Conservation (phyloP, 2,329 filamentous ascomycete species). For the Clonostachys sp. region DNA sequence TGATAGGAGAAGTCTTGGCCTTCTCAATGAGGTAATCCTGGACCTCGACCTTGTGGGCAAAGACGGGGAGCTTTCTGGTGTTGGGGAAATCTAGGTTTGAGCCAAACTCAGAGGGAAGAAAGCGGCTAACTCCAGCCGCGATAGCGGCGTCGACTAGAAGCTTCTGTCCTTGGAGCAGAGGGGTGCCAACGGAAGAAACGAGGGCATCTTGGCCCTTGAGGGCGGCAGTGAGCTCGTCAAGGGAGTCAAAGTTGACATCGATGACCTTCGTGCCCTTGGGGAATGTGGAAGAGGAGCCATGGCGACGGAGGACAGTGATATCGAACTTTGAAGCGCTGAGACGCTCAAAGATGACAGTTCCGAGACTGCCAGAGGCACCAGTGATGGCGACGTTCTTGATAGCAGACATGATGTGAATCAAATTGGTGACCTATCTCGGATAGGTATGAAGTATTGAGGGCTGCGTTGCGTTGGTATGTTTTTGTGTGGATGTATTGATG, state of each 20-base stretch:
- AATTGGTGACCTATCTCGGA: no score
- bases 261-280: conserved; percentile 18
- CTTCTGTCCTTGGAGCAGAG: conserved; percentile 30
- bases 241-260: conserved; percentile 31
- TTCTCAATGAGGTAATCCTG: conserved; percentile 32
- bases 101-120: conserved; percentile 56
- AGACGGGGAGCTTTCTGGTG: conserved; percentile 39
- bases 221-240: conserved; percentile 29
- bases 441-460: no score
- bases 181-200: conserved; percentile 26
- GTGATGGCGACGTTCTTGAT: conserved; percentile 30
- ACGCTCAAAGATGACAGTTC: conserved; percentile 18
- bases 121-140: conserved; percentile 54
- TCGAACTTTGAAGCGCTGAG: conserved; percentile 25
- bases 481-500: no score
- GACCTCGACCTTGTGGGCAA: conserved; percentile 39
- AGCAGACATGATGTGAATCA: conserved; percentile 13
- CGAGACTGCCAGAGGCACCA: conserved; percentile 28
- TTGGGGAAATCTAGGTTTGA: conserved; percentile 23
- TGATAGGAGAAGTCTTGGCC: conserved; percentile 30
- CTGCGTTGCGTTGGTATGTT: no score
- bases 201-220: conserved; percentile 54
- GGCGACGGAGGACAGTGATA: conserved; percentile 27
- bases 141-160: conserved; percentile 53
- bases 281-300: conserved; percentile 34